Evolutionary conservation across 352 stramenopile genomes (phyloP).

Genomic region (Blastocystis sp.): DNA sequence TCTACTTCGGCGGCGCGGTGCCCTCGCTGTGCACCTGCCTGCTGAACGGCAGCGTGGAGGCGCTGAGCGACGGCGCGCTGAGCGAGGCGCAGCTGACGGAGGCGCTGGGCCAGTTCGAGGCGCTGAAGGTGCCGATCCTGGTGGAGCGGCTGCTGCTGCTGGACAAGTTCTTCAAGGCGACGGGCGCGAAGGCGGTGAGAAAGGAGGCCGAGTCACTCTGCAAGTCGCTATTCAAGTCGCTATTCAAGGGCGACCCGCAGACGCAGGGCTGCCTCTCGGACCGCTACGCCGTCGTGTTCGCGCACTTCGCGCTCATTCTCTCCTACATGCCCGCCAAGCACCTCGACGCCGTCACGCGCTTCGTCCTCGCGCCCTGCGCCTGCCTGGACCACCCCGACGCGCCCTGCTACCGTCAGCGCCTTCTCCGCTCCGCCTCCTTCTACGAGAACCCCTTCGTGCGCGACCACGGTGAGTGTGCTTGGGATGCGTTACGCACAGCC

Average conservation of each 20-base stretch:
- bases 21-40: slow-evolving; percentile 53
- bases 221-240: background rate
- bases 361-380: slow-evolving; percentile 3
- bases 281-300: slow-evolving; percentile 2
- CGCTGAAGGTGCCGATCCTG: slow-evolving; percentile 1
- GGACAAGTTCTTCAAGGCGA: slow-evolving; percentile 19
- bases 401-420: slow-evolving; percentile 29
- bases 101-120: background rate
- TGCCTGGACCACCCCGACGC: slow-evolving; percentile 3
- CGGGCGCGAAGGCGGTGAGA: background rate
- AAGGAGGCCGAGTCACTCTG: background rate
- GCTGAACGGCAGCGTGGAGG: background rate
- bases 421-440: slow-evolving; percentile 53
- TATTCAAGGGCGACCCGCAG: background rate
- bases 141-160: slow-evolving; percentile 47
- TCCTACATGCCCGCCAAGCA: slow-evolving; percentile 9
- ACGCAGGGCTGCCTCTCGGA: background rate
- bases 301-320: slow-evolving; percentile 20
- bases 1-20: slow-evolving; percentile 38
- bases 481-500: background rate
- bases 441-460: slow-evolving; percentile 36
- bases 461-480: background rate
- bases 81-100: background rate
- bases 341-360: background rate
- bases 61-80: background rate